Percentiles rank a stretch among this genome's conserved stretches.
Evolutionary conservation across 176 grass and related monocot species (phyloP).

Genomic region (Chrysopogon serrulatus): DNA sequence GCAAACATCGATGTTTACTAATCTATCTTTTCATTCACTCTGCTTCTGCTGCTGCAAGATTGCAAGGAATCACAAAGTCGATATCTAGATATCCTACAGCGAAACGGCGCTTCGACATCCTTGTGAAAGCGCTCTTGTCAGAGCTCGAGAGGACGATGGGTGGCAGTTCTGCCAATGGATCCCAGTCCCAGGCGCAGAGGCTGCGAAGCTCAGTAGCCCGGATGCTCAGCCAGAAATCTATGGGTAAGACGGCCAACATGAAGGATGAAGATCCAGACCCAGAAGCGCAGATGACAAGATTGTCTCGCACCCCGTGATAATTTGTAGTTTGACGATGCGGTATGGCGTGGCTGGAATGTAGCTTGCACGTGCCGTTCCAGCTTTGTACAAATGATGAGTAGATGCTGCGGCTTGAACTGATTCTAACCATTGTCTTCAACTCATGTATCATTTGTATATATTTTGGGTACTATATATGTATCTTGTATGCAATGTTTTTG

Average conservation of each 20-base stretch:
- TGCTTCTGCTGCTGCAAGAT: conserved; percentile 28
- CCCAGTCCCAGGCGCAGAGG: conserved; percentile 51
- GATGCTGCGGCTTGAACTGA: conserved; percentile 21
- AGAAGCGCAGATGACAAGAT: conserved; percentile 25
- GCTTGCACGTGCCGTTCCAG: neutral
- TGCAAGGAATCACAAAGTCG: conserved; percentile 93
- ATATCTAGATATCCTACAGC: conserved; percentile 92
- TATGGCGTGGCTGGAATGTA: conserved; percentile 1
- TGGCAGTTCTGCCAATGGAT: conserved; percentile 41
- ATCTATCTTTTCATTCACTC: conserved; percentile 7
- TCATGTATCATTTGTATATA: neutral
- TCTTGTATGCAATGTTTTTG: neutral
- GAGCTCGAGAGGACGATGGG: conserved; percentile 87
- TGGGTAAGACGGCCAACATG: conserved; percentile 44
- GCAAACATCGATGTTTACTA: neutral
- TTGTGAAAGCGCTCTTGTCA: conserved; percentile 58
- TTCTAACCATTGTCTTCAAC: neutral
- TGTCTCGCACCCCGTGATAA: conserved; percentile 18
- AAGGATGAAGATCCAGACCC: conserved; percentile 42
- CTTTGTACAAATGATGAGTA: conserved; percentile 28
- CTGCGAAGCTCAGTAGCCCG: conserved; percentile 36
- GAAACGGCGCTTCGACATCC: conserved; percentile 72
- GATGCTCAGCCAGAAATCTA: conserved; percentile 72
- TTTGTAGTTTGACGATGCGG: neutral
- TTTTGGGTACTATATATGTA: neutral